These are phyloP conservation scores for Ophiostoma angusticollis DNA, from an alignment of 2,329 filamentous ascomycete species.

Conservation along the genomic window DNA sequence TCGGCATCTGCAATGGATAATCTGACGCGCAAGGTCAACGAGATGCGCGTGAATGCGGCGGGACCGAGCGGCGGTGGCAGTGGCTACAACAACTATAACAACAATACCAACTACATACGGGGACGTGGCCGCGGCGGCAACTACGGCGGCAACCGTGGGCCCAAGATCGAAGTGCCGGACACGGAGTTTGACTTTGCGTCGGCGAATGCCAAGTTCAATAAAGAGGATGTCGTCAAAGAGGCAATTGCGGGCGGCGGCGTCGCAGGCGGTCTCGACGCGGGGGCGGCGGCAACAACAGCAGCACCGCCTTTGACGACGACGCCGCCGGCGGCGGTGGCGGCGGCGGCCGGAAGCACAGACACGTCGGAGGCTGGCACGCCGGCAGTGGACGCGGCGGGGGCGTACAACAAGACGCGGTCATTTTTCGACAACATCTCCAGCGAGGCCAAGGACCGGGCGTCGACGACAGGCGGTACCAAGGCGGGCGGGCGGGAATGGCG, in stretches of 20 bases:
- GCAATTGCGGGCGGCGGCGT: slow-evolving; percentile 47
- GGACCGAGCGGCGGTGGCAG: slow-evolving; percentile 28
- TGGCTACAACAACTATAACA: not conserved
- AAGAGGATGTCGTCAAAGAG: slow-evolving; percentile 78
- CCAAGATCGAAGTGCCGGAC: slow-evolving; percentile 77
- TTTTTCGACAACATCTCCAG: slow-evolving; percentile 99
- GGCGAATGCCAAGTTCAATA: slow-evolving; percentile 78
- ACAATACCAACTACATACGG: slow-evolving; percentile 16
- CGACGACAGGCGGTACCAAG: slow-evolving; percentile 52
- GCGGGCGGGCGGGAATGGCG: slow-evolving; percentile 79
- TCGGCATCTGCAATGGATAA: slow-evolving; percentile 47
- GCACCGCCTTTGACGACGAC: slow-evolving; percentile 13
- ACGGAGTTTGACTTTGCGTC: slow-evolving; percentile 87
- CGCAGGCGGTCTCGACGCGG: slow-evolving; percentile 25
- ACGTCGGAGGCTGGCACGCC: too few species aligned
- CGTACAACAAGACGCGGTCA: slow-evolving; percentile 77
- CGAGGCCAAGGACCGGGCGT: slow-evolving; percentile 78
- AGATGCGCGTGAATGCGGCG: slow-evolving; percentile 57
- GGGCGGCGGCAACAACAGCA: slow-evolving; percentile 18
- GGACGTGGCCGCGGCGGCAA: slow-evolving; percentile 28
- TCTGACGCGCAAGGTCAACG: slow-evolving; percentile 59
- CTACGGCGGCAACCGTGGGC: slow-evolving; percentile 34
- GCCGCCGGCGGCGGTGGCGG: not conserved
- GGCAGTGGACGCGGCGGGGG: slow-evolving; percentile 28
- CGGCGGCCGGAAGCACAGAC: too few species aligned